Conservation (phyloP, 176 grass and related monocot genomes). For the Musa acuminata region DNA sequence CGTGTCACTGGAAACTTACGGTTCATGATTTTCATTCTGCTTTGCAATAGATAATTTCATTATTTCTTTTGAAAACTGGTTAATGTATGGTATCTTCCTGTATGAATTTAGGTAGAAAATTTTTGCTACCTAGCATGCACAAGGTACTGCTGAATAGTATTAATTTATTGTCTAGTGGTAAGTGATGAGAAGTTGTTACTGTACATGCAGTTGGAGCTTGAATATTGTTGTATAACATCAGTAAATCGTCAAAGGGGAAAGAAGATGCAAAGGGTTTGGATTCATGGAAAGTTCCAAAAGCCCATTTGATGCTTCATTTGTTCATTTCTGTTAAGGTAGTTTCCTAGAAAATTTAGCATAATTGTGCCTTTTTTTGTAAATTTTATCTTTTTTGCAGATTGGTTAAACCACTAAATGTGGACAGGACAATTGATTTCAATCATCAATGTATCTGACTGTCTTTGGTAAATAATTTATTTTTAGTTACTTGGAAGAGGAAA, state of each 20-base stretch:
- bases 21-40: not conserved
- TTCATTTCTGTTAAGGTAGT: not conserved
- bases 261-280: slow-evolving; percentile 84
- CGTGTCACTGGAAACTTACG: not conserved
- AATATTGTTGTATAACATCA: slow-evolving; percentile 86
- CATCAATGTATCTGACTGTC: not conserved
- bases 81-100: not conserved
- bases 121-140: not conserved
- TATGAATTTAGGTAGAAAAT: not conserved
- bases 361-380: not conserved
- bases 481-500: not conserved
- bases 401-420: not conserved
- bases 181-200: slow-evolving; percentile 2
- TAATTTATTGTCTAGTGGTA: not conserved
- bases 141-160: not conserved
- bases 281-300: slow-evolving; percentile 86
- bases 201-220: slow-evolving; percentile 51
- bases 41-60: not conserved
- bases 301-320: slow-evolving; percentile 18
- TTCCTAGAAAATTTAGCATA: not conserved
- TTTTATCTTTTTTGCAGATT: not conserved
- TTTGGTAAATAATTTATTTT: not conserved
- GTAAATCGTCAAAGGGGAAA: slow-evolving; percentile 67
- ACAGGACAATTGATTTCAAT: not conserved
- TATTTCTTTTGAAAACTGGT: not conserved